A percentile compares a stretch with the other conserved stretches of the same genome.
Evolutionary conservation across 306 rosid species (phyloP).

Genomic region (Cicer yamashitae): DNA sequence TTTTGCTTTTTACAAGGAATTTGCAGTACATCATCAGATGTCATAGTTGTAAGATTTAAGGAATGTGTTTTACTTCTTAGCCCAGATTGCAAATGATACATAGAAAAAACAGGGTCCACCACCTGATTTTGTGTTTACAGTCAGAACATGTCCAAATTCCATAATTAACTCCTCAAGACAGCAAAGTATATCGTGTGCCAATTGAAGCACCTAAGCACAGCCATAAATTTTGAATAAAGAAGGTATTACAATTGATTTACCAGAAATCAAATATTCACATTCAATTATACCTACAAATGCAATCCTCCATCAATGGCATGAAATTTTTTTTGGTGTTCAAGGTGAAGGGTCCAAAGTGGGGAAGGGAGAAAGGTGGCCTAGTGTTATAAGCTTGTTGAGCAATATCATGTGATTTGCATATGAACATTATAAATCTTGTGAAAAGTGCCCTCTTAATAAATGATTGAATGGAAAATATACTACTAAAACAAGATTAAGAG

Average conservation of each 20-base stretch:
- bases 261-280: conserved; percentile 31
- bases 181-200: conserved; percentile 15
- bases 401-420: conserved; percentile 30
- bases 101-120: conserved; percentile 65
- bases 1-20: conserved; percentile 56
- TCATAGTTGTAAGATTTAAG: conserved; percentile 26
- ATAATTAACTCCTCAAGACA: conserved; percentile 30
- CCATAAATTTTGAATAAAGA: conserved; percentile 22
- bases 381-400: conserved; percentile 11
- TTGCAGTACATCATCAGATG: conserved; percentile 45
- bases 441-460: background rate
- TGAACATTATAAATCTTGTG: background rate
- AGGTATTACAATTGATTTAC: conserved; percentile 24
- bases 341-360: background rate
- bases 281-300: conserved; percentile 7
- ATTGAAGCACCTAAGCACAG: conserved; percentile 30
- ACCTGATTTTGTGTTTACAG: conserved; percentile 60
- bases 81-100: conserved; percentile 49
- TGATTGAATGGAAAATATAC: background rate
- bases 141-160: conserved; percentile 44
- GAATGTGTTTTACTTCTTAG: conserved; percentile 52
- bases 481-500: background rate
- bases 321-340: background rate
- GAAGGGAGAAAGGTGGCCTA: background rate
- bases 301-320: conserved; percentile 13